Evolutionary conservation across 345 rosid genomes (phyloP).

Genomic region (Eucalyptus pauciflora): DNA sequence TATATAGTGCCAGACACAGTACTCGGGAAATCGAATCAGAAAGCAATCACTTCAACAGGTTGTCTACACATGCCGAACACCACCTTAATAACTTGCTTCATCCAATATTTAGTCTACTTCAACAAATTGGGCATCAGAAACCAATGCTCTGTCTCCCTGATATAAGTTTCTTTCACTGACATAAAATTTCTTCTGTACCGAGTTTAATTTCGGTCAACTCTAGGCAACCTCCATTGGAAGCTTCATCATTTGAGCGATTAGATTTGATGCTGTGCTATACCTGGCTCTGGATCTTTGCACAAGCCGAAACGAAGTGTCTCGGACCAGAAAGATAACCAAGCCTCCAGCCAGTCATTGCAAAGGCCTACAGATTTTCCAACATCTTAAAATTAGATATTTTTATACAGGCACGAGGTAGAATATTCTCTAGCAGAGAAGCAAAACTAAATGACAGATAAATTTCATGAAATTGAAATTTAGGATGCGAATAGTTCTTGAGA

Average conservation of each 20-base stretch:
- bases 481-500: background rate
- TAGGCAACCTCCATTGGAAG: background rate
- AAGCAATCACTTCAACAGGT: background rate
- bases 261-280: slow-evolving; percentile 13
- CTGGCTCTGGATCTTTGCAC: slow-evolving; percentile 96
- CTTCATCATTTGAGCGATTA: background rate
- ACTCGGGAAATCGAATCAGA: background rate
- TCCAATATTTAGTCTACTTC: background rate
- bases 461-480: background rate
- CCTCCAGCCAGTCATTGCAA: slow-evolving; percentile 99
- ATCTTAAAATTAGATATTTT: background rate
- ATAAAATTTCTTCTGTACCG: background rate
- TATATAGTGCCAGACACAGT: background rate
- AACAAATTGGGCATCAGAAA: background rate
- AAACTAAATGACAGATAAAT: background rate
- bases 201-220: background rate
- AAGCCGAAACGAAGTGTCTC: slow-evolving; percentile 76
- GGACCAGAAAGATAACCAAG: slow-evolving; percentile 95
- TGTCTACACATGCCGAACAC: background rate
- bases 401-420: background rate
- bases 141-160: background rate
- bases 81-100: background rate
- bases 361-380: slow-evolving; percentile 43
- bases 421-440: background rate
- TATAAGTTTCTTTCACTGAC: background rate